phyloP scores from a whole-genome alignment of 352 stramenopile species.

The Phytophthora pistaciae region DNA sequence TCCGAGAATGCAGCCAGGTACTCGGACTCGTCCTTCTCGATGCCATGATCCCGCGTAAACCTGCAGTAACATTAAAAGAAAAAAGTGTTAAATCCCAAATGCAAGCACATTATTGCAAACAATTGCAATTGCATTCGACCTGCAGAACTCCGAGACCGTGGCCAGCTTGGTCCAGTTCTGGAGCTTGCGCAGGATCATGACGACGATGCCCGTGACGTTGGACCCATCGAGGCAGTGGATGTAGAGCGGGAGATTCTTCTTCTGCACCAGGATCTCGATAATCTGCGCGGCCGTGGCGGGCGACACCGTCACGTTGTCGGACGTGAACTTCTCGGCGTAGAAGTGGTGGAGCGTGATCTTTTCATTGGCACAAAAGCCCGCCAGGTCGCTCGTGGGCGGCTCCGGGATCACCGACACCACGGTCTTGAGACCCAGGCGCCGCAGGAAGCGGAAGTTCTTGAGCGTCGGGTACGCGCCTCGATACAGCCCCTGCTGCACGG shows the following conservation, averaged over 20 bases:
- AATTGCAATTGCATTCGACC: slow-evolving; percentile 27
- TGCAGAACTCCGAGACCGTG: slow-evolving; percentile 85
- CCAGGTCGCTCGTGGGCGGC: slow-evolving; percentile 77
- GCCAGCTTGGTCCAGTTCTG: slow-evolving; percentile 91
- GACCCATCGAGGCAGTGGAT: slow-evolving; percentile 90
- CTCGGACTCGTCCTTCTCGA: slow-evolving; percentile 90
- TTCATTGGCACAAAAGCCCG: slow-evolving; percentile 76
- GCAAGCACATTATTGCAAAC: neutral
- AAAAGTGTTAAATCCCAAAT: too few species aligned
- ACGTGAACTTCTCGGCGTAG: slow-evolving; percentile 90
- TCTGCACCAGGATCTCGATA: slow-evolving; percentile 78
- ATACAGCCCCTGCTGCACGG: slow-evolving; percentile 83
- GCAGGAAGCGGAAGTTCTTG: slow-evolving; percentile 89
- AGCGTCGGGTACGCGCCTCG: slow-evolving; percentile 86
- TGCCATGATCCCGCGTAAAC: slow-evolving; percentile 87
- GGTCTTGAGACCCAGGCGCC: slow-evolving; percentile 76
- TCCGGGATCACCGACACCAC: slow-evolving; percentile 87
- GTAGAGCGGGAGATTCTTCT: slow-evolving; percentile 85
- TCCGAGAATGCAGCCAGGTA: slow-evolving; percentile 85
- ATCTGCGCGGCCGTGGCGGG: slow-evolving; percentile 80
- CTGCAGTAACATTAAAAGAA: slow-evolving; percentile 20
- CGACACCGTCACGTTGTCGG: slow-evolving; percentile 87
- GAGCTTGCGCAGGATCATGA: slow-evolving; percentile 90
- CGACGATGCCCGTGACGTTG: slow-evolving; percentile 89
- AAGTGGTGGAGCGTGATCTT: slow-evolving; percentile 82